Evolutionary conservation across 2,329 filamentous ascomycete genomes (phyloP), one percentile per base, ranked within the genome.

Genomic region (Aureobasidium sp.): DNA sequence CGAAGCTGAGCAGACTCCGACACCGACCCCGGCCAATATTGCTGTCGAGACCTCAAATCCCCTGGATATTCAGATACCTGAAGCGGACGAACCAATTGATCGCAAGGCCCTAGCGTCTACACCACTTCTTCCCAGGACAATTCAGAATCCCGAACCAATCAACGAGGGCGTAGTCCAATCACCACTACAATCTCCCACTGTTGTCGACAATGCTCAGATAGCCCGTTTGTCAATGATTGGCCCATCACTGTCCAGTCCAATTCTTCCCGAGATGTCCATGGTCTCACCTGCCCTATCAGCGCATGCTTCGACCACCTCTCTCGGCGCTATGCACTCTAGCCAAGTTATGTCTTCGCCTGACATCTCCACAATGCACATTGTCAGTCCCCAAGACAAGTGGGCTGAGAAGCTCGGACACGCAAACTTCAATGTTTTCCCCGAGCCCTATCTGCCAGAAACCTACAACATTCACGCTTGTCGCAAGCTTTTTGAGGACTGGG

Each of bases 351-450:
- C 82, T 5, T 75, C 78, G 42, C 72, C 76, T 4, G 82, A 85
- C 29, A 83, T 88, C 17, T 83, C 86, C 4, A 81, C 83, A 5
- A 84, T 91, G 65, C 77, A 86, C 60, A 77, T 85, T n/a, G 71
- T 73, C 35, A 84, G 88, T 61, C 84, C 85, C 6, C 81, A 86
- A 54, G 91, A 96, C 71, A 85, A 87, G 67, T 97, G 93, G 93
- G 88, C 90, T 0, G 84, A 88, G 70, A 85, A 85, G 62, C 83
- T 97, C 15, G 93, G 93, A 31, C 92, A 97, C 72, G 92, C 92
- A 66, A 96, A 97, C 77, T 97, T 95, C 73, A 92, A 84, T 68
- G 95, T 97, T 67, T 78, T 84, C 24, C 92, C 92, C 0, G 84
- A 87, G 71, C 93, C 92, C 0, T 96, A 96, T 70, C 74, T 83